Evolutionary conservation across 2,329 filamentous ascomycete species (phyloP).

Genomic region (Claviceps africana): DNA sequence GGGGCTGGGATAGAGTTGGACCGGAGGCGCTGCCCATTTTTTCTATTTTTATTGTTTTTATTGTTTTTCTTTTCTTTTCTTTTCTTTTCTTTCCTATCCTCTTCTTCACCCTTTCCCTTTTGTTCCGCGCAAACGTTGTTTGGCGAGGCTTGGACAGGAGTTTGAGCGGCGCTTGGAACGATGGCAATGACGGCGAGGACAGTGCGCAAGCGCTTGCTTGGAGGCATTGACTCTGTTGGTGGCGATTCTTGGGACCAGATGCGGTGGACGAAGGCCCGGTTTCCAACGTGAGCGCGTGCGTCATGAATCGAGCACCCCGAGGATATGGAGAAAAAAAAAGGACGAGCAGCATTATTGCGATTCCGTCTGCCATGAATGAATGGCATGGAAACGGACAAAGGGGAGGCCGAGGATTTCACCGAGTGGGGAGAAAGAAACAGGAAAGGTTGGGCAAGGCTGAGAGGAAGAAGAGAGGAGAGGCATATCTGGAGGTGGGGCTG

Average conservation of each 20-base stretch:
- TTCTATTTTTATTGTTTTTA: too few species aligned
- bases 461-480: neutral
- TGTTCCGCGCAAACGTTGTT: neutral
- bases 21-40: too few species aligned
- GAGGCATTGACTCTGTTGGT: neutral
- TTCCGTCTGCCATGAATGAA: neutral
- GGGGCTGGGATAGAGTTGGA: too few species aligned
- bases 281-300: neutral
- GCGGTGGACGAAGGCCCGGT: neutral
- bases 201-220: slow-evolving; percentile 1
- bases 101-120: too few species aligned
- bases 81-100: neutral
- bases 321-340: neutral
- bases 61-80: neutral
- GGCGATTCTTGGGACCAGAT: neutral
- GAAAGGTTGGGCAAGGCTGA: neutral
- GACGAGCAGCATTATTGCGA: neutral
- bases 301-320: too few species aligned
- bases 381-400: neutral
- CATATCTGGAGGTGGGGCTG: too few species aligned
- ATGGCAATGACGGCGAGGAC: neutral
- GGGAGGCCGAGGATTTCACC: neutral
- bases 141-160: neutral
- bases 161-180: neutral
- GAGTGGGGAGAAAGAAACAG: neutral